phyloP scores from a whole-genome alignment of 345 rosid species.

The Hypericum androsaemum region DNA sequence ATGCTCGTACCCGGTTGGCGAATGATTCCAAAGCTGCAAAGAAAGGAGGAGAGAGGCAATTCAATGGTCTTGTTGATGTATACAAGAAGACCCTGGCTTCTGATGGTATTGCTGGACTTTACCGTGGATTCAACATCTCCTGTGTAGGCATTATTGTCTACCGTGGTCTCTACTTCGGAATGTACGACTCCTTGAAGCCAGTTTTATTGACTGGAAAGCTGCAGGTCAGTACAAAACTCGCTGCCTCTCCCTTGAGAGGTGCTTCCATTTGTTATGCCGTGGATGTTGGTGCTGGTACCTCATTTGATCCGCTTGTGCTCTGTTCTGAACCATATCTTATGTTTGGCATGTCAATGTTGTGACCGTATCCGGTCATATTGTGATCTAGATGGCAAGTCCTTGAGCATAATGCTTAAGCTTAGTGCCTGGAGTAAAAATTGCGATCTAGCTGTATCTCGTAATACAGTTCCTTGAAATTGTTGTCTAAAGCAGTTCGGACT shows the following conservation, averaged over 20 bases:
- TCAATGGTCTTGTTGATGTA: slow-evolving; percentile 5
- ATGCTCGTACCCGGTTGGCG: neutral
- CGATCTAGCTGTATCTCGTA: too few relatives aligned
- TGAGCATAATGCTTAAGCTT: too few relatives aligned
- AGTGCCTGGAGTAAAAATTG: too few relatives aligned
- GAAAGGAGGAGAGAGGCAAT: slow-evolving; percentile 7
- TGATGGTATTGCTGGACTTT: slow-evolving; percentile 4
- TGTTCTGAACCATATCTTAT: too few relatives aligned
- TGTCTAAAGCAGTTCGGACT: too few relatives aligned
- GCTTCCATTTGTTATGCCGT: neutral
- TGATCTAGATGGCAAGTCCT: too few relatives aligned
- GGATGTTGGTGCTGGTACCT: neutral
- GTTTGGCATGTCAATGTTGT: too few relatives aligned
- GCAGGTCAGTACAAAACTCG: slow-evolving; percentile 1
- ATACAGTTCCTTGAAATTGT: too few relatives aligned
- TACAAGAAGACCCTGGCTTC: slow-evolving; percentile 6
- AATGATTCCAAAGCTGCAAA: slow-evolving; percentile 6
- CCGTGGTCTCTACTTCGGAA: slow-evolving; percentile 7
- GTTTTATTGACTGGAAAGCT: slow-evolving; percentile 1
- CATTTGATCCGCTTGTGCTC: too few relatives aligned
- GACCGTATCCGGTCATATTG: too few relatives aligned
- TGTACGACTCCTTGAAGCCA: slow-evolving; percentile 5
- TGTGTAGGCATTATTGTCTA: slow-evolving; percentile 2
- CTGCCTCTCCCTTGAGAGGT: neutral
- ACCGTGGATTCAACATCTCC: slow-evolving; percentile 6